Percentiles rank a stretch among this genome's conserved stretches.
These are phyloP conservation scores for Aspergillus kassunensis DNA, from an alignment of 495 filamentous ascomycete genomes.

Conservation along the genomic window DNA sequence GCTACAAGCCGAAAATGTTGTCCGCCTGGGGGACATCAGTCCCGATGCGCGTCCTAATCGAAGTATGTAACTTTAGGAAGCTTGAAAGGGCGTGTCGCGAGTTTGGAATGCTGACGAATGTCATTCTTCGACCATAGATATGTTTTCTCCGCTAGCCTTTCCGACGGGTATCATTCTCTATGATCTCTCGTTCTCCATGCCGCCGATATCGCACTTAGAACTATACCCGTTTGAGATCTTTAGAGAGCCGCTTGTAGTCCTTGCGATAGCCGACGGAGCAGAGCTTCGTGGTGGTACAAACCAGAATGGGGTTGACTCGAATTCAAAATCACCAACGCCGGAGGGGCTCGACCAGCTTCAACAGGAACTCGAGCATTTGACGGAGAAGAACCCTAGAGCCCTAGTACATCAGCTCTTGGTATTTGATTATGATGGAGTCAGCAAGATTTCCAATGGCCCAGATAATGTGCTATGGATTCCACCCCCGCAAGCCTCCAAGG, in stretches of 20 bases:
- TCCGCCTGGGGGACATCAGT: constrained; percentile 86
- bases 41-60: constrained; percentile 82
- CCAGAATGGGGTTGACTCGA: constrained; percentile 19
- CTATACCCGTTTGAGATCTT: constrained; percentile 82
- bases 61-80: constrained; percentile 53
- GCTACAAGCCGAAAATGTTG: constrained; percentile 73
- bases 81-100: neutral
- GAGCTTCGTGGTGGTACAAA: constrained; percentile 47
- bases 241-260: constrained; percentile 71
- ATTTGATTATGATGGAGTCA: constrained; percentile 60
- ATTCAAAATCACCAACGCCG: constrained; percentile 28
- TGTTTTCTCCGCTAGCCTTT: constrained; percentile 93
- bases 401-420: constrained; percentile 75
- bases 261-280: constrained; percentile 72
- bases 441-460: constrained; percentile 40
- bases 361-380: constrained; percentile 53
- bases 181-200: constrained; percentile 76
- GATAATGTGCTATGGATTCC: constrained; percentile 66
- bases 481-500: constrained; percentile 61
- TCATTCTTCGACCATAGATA: constrained; percentile 52
- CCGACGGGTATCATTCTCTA: constrained; percentile 86
- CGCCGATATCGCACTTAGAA: constrained; percentile 70
- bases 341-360: constrained; percentile 59
- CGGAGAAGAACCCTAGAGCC: constrained; percentile 66
- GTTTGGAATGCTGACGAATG: neutral